Base-by-base conservation (phyloP, 352 stramenopile genomes). In the Phytophthora pini region DNA sequence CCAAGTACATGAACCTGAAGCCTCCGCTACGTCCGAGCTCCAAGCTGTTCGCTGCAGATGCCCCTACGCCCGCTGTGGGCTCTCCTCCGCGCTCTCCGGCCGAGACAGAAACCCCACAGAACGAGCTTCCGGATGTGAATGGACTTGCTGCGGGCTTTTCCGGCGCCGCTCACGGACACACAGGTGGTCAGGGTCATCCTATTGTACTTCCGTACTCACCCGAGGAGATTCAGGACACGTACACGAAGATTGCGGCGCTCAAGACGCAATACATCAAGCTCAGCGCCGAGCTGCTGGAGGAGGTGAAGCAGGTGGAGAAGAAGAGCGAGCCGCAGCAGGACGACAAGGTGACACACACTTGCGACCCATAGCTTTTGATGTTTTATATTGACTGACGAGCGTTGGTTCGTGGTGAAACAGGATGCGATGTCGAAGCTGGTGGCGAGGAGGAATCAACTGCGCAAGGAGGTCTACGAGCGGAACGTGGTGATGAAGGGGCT, bases 171-270 rank as follows among this genome's bases (percentile, higher is more conserved):
- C 76, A 86, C 46, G n/a, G 53, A 4, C 70, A 87, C 24, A 15
- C 45, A 22, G 44, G 50, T 22, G 62, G 44, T 13, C 55, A 72
- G 4, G 50, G 60, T 22, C 74, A 92, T 56, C 60, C 71, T 17
- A 63, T 77, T 2, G 81, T 91, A 56, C 88, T 89, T 32, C 80
- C 84, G 29, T 92, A 87, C 66, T 75, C 77, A n/a, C 80, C 77
- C 13, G 87, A 95, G 56, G 87, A 95, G 70, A 91, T 94, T 43
- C 86, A 93, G 70, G 87, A 95, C 61, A 92, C 87, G 60, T 95
- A 88, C 67, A 92, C 87, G 56, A 92, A 88, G 58, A 88, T 95
- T 49, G 80, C 80, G 63, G 74, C 76, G 43, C 71, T 95, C 27
- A 93, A 94, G 70, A 82, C 70, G 38, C 84, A 91, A 64, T 95